A percentile compares a stretch with the other conserved stretches of the same genome.
These are phyloP conservation scores for Xylaria digitata DNA, from an alignment of 2,329 filamentous ascomycete genomes.

Conservation along the genomic window DNA sequence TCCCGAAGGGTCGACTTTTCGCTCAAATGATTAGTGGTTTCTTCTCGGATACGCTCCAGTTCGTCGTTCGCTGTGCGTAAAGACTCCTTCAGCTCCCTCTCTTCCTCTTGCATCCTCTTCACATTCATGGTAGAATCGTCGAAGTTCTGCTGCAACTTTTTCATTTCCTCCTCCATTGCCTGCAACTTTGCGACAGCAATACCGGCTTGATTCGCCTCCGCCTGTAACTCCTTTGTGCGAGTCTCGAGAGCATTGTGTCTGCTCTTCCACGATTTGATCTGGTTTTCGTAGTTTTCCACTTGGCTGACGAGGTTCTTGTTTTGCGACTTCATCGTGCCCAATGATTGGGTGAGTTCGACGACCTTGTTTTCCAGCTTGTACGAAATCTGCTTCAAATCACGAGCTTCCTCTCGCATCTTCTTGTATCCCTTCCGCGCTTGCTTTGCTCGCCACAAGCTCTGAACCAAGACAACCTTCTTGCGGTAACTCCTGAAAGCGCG, in stretches of 20 bases:
- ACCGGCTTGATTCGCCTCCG: constrained; percentile 96
- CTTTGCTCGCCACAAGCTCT: constrained; percentile 92
- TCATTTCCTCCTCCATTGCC: constrained; percentile 96
- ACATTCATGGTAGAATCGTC: constrained; percentile 91
- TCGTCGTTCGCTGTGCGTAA: constrained; percentile 83
- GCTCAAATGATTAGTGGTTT: constrained; percentile 79
- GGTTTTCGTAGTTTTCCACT: constrained; percentile 94
- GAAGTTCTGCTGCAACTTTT: constrained; percentile 86
- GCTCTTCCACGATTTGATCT: constrained; percentile 96
- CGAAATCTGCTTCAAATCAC: constrained; percentile 98
- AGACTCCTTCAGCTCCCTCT: constrained; percentile 84
- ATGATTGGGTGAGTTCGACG: constrained; percentile 92
- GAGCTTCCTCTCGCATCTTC: constrained; percentile 89
- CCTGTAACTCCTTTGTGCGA: constrained; percentile 91
- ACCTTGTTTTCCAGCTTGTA: constrained; percentile 99
- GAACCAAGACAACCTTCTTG: constrained; percentile 87
- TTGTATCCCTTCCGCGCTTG: constrained; percentile 87
- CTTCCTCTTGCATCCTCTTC: constrained; percentile 94
- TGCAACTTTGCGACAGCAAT: constrained; percentile 91
- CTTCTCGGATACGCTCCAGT: constrained; percentile 80
- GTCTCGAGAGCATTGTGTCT: constrained; percentile 90
- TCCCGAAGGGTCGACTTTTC: constrained; percentile 89
- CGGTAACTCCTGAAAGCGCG: constrained; percentile 88
- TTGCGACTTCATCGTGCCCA: constrained; percentile 91
- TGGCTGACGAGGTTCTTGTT: constrained; percentile 91